These are phyloP conservation scores for Fagus sylvatica DNA, from an alignment of 306 rosid genomes.

Conservation along the genomic window DNA sequence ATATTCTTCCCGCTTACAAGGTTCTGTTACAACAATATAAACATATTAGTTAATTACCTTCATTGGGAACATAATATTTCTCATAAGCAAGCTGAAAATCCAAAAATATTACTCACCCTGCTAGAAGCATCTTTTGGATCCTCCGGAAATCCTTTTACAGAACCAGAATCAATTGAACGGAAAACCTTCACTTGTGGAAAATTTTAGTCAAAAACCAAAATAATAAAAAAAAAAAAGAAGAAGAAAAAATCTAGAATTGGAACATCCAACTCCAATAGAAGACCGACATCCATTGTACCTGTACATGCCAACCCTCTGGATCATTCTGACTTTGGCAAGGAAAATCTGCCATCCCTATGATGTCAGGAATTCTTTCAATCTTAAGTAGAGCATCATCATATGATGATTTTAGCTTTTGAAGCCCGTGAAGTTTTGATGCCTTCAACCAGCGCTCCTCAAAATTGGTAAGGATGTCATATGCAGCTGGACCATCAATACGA, in stretches of 20 bases:
- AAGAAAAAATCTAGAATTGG: background rate
- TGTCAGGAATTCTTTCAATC: slow-evolving; percentile 66
- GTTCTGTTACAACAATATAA: slow-evolving; percentile 51
- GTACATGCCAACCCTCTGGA: slow-evolving; percentile 81
- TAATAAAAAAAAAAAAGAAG: background rate
- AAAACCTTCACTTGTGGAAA: slow-evolving; percentile 58
- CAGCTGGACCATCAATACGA: slow-evolving; percentile 84
- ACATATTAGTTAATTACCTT: slow-evolving; percentile 14
- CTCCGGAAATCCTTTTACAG: slow-evolving; percentile 82
- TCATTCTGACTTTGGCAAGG: slow-evolving; percentile 40
- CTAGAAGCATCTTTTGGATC: slow-evolving; percentile 57
- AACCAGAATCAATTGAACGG: slow-evolving; percentile 83
- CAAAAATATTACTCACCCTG: slow-evolving; percentile 47
- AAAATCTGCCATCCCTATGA: slow-evolving; percentile 55
- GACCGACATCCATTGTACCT: slow-evolving; percentile 49
- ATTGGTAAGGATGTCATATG: slow-evolving; percentile 83
- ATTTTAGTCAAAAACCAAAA: background rate
- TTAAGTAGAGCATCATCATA: slow-evolving; percentile 65
- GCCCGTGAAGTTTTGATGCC: slow-evolving; percentile 48
- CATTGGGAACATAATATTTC: background rate
- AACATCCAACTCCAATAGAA: background rate
- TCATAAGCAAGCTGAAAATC: slow-evolving; percentile 7
- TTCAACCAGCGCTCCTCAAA: slow-evolving; percentile 87
- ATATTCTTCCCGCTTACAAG: slow-evolving; percentile 83
- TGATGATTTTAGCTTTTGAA: slow-evolving; percentile 49